phyloP scores from a whole-genome alignment of 352 stramenopile species.

The Globisporangium middletonii region DNA sequence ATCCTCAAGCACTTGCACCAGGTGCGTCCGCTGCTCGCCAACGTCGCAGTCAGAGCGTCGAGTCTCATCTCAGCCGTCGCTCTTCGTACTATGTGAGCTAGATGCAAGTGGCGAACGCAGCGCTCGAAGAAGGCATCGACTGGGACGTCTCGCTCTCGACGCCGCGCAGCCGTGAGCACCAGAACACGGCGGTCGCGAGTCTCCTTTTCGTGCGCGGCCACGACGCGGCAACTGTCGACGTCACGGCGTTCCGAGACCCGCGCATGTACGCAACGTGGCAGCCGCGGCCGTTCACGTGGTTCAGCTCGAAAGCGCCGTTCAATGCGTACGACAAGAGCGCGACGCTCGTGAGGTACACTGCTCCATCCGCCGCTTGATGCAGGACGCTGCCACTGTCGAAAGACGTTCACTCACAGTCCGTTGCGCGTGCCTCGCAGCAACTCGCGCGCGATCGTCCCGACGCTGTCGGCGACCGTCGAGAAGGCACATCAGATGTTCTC shows the following conservation, averaged over 20 bases:
- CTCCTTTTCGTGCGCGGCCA: conserved; percentile 48
- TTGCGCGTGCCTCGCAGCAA: conserved; percentile 26
- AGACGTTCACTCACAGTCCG: not conserved
- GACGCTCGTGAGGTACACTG: conserved; percentile 35
- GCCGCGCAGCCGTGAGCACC: conserved; percentile 12
- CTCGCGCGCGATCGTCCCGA: conserved; percentile 52
- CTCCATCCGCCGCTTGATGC: too few relatives aligned
- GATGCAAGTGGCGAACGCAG: conserved; percentile 62
- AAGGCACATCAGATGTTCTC: conserved; percentile 68
- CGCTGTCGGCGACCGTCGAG: conserved; percentile 37
- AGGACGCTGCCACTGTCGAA: too few relatives aligned
- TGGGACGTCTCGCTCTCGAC: conserved; percentile 40
- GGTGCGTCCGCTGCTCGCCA: conserved; percentile 15
- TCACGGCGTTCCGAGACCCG: conserved; percentile 31
- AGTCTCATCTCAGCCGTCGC: not conserved
- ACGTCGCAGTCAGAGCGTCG: not conserved
- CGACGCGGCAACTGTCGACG: conserved; percentile 14
- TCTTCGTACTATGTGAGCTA: not conserved
- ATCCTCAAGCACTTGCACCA: conserved; percentile 72
- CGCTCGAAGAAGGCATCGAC: conserved; percentile 57
- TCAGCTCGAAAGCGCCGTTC: conserved; percentile 26
- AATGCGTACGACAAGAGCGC: conserved; percentile 68
- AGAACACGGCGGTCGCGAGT: conserved; percentile 39
- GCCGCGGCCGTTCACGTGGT: conserved; percentile 26
- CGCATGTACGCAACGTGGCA: conserved; percentile 43